phyloP scores from a whole-genome alignment of 2,329 filamentous ascomycete genomes.

The Pyrenophora tritici-repentis region DNA sequence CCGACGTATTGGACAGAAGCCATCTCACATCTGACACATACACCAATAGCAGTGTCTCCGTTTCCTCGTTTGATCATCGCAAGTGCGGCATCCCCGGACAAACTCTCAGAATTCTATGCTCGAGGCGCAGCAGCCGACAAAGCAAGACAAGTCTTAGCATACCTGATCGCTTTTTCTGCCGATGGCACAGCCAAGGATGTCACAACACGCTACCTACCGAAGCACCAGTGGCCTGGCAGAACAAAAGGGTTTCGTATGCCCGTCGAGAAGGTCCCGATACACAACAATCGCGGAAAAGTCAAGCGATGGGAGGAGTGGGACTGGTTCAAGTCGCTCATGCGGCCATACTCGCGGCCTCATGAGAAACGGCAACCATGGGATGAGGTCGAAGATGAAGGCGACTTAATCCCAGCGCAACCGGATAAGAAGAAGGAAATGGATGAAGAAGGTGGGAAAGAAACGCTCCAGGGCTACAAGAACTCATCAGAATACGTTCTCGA shows the following conservation, averaged over 20 bases:
- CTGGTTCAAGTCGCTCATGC: constrained; percentile 85
- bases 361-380: constrained; percentile 70
- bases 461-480: constrained; percentile 84
- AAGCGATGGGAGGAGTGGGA: constrained; percentile 78
- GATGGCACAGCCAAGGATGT: constrained; percentile 95
- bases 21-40: constrained; percentile 78
- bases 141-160: constrained; percentile 86
- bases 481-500: constrained; percentile 84
- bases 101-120: constrained; percentile 77
- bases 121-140: constrained; percentile 82
- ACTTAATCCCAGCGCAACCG: constrained; percentile 73
- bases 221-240: constrained; percentile 80
- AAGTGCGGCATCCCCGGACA: constrained; percentile 71
- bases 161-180: constrained; percentile 78
- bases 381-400: constrained; percentile 76
- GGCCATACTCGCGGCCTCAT: constrained; percentile 66
- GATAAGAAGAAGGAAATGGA: constrained; percentile 68
- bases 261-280: constrained; percentile 77
- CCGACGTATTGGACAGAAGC: constrained; percentile 95
- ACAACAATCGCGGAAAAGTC: constrained; percentile 77
- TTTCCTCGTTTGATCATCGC: constrained; percentile 52
- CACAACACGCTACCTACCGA: constrained; percentile 85
- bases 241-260: constrained; percentile 85
- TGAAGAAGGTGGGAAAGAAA: constrained; percentile 72
- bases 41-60: constrained; percentile 78